These are phyloP conservation scores for Solidago caesia DNA, from an alignment of 129 eudicot species.

Conservation along the genomic window DNA sequence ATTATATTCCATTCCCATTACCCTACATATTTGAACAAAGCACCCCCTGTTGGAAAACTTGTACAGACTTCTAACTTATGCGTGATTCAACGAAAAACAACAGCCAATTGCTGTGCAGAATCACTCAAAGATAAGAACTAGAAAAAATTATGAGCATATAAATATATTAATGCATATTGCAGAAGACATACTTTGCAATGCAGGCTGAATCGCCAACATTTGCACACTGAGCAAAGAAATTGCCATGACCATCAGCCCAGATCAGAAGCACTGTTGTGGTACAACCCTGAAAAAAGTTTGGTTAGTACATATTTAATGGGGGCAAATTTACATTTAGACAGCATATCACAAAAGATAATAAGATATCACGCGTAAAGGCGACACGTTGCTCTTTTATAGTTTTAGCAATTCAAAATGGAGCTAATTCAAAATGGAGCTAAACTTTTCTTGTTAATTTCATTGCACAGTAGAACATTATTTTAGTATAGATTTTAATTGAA, in stretches of 20 bases:
- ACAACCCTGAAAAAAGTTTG: constrained; percentile 73
- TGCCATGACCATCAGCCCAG: constrained; percentile 74
- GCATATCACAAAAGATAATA: constrained; percentile 9
- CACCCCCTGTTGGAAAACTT: too few species aligned
- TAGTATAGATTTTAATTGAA: constrained; percentile 6
- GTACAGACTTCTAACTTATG: too few species aligned
- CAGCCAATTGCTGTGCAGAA: not conserved
- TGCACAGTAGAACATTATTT: constrained; percentile 4
- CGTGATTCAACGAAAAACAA: not conserved
- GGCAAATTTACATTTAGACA: not conserved
- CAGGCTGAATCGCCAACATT: constrained; percentile 99
- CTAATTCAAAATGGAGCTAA: constrained; percentile 5
- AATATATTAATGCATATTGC: not conserved
- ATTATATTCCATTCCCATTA: too few species aligned
- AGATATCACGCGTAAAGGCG: constrained; percentile 3
- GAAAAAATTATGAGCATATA: constrained; percentile 9
- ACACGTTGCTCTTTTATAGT: not conserved
- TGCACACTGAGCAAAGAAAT: constrained; percentile 88
- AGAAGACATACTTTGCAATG: constrained; percentile 65
- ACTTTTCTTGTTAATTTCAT: not conserved
- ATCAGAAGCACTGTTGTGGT: constrained; percentile 96
- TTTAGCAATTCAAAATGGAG: not conserved
- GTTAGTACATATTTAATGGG: constrained; percentile 12
- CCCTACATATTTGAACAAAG: too few species aligned
- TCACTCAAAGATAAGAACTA: not conserved